Percentiles rank a stretch among this genome's conserved stretches.
phyloP scores from a whole-genome alignment of 1,284 basidiomycete species.

The Neonothopanus nambi region DNA sequence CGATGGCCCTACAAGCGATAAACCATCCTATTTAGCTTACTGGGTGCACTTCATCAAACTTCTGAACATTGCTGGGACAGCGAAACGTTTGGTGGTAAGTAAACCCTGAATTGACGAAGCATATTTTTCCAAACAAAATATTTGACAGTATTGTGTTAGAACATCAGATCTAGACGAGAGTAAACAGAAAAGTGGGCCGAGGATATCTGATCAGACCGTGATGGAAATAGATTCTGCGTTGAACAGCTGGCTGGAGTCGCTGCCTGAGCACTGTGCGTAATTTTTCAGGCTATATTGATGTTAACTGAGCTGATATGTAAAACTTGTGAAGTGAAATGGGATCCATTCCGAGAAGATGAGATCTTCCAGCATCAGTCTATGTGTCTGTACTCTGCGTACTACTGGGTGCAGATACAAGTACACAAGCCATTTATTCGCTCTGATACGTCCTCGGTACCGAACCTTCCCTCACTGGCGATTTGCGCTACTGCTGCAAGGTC shows the following conservation, averaged over 20 bases:
- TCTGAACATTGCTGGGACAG: conserved; percentile 55
- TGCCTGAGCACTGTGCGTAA: too few species aligned
- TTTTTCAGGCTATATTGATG: neutral
- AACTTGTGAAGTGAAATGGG: conserved; percentile 5
- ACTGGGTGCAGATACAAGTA: too few species aligned
- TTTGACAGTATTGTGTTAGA: too few species aligned
- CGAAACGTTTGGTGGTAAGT: conserved; percentile 53
- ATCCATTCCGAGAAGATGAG: neutral
- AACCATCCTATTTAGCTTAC: conserved; percentile 13
- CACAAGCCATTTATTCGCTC: too few species aligned
- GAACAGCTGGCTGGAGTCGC: conserved; percentile 4
- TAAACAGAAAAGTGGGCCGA: too few species aligned
- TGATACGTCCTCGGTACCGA: too few species aligned
- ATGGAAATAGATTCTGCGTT: conserved; percentile 7
- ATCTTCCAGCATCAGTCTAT: conserved; percentile 9
- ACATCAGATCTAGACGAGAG: neutral
- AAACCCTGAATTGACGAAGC: too few species aligned
- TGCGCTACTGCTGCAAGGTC: conserved; percentile 6
- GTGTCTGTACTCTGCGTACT: too few species aligned
- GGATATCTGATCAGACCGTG: neutral
- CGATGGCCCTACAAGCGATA: too few species aligned
- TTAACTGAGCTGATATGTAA: neutral
- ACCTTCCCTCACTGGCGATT: neutral
- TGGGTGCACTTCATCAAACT: conserved; percentile 42
- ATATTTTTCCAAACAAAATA: neutral